These are phyloP conservation scores for Davidsoniella eucalypti DNA, from an alignment of 2,329 filamentous ascomycete species.

Conservation along the genomic window DNA sequence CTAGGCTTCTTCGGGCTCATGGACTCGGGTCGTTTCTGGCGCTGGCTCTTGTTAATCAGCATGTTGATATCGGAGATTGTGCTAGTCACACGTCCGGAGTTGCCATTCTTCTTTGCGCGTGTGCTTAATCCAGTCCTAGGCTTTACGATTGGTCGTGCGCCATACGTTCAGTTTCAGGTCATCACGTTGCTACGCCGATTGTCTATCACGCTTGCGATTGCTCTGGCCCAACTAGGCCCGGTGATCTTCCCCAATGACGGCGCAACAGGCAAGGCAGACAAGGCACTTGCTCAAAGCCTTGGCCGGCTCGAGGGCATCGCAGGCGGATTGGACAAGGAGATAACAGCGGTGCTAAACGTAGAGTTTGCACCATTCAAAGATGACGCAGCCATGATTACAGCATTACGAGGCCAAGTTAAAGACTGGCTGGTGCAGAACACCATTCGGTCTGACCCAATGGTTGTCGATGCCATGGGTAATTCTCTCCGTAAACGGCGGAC, in stretches of 20 bases:
- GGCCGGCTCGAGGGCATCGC: constrained; percentile 47
- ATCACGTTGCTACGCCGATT: constrained; percentile 60
- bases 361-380: constrained; percentile 68
- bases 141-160: constrained; percentile 29
- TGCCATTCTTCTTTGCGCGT: constrained; percentile 28
- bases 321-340: constrained; percentile 49
- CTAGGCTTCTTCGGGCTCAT: constrained; percentile 51
- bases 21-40: constrained; percentile 48
- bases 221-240: constrained; percentile 64
- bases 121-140: constrained; percentile 29
- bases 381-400: constrained; percentile 43
- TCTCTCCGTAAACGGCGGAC: constrained; percentile 46
- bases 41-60: constrained; percentile 39
- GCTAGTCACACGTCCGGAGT: constrained; percentile 35
- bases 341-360: constrained; percentile 52
- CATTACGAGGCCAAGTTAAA: constrained; percentile 48
- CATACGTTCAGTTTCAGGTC: constrained; percentile 73
- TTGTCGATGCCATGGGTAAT: constrained; percentile 59
- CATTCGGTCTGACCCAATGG: constrained; percentile 62
- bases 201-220: constrained; percentile 65
- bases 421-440: constrained; percentile 83
- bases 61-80: constrained; percentile 42
- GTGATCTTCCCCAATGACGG: constrained; percentile 29
- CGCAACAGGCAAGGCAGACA: constrained; percentile 18
- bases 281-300: constrained; percentile 40